Evolutionary conservation across 2,329 filamentous ascomycete species (phyloP).

Genomic region (Clarireedia monteithiana): DNA sequence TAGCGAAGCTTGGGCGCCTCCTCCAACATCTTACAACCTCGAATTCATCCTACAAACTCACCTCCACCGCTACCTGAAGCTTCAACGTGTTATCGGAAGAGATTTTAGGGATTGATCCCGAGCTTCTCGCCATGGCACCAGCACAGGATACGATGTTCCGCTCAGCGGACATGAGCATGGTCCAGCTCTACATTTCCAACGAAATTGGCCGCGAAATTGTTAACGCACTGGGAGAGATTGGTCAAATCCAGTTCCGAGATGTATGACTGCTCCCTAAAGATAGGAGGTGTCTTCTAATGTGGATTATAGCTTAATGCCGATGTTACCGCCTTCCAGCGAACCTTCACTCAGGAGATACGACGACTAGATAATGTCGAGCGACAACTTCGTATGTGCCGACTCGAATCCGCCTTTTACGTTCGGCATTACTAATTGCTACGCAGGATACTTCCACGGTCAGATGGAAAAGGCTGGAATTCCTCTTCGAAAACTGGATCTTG

Average conservation of each 20-base stretch:
- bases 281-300: slow-evolving; percentile 15
- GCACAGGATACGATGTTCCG: slow-evolving; percentile 93
- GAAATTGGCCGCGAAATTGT: slow-evolving; percentile 98
- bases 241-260: slow-evolving; percentile 94
- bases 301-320: slow-evolving; percentile 74
- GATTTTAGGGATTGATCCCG: slow-evolving; percentile 12
- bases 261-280: slow-evolving; percentile 41
- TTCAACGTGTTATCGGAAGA: slow-evolving; percentile 16
- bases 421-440: slow-evolving; percentile 11
- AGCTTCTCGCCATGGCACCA: slow-evolving; percentile 46
- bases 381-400: slow-evolving; percentile 69
- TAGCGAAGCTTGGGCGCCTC: slow-evolving; percentile 3
- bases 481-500: slow-evolving; percentile 85
- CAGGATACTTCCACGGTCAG: slow-evolving; percentile 88
- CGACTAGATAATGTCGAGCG: slow-evolving; percentile 96
- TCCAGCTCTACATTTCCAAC: slow-evolving; percentile 98
- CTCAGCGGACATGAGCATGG: slow-evolving; percentile 99
- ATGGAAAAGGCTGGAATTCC: slow-evolving; percentile 89
- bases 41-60: slow-evolving; percentile 1
- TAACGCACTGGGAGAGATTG: slow-evolving; percentile 90
- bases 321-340: slow-evolving; percentile 89
- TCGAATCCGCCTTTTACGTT: not conserved
- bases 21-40: slow-evolving; percentile 4
- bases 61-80: slow-evolving; percentile 6
- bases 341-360: slow-evolving; percentile 95